Evolutionary conservation across 2,329 filamentous ascomycete species (phyloP).

Genomic region (Macrophomina phaseolina): DNA sequence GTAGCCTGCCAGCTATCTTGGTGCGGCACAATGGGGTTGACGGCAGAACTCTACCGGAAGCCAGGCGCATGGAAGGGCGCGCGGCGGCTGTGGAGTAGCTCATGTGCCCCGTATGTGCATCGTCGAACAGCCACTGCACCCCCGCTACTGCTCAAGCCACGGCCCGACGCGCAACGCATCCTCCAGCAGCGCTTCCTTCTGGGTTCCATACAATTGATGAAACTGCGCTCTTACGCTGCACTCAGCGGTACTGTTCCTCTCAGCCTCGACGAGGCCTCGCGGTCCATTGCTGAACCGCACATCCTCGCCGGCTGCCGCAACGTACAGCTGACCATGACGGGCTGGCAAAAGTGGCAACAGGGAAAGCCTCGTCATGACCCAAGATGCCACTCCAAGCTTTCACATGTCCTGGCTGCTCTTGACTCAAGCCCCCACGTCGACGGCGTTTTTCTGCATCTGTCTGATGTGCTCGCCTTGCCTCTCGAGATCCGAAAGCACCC

Average conservation of each 20-base stretch:
- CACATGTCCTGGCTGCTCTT: conserved; percentile 9
- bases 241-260: neutral
- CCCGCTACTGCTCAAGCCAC: no score
- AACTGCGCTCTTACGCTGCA: neutral
- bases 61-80: no score
- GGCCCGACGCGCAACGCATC: neutral
- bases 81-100: no score
- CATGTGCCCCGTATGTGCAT: no score
- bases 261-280: neutral
- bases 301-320: conserved; percentile 1
- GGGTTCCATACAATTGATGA: neutral
- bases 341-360: neutral
- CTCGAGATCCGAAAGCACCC: neutral
- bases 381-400: neutral
- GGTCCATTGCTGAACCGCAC: neutral
- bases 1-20: no score
- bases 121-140: no score
- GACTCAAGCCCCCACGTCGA: neutral
- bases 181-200: neutral
- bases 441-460: neutral
- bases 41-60: neutral
- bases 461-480: neutral
- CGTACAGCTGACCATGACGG: neutral
- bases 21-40: neutral
- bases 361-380: neutral